phyloP scores from a whole-genome alignment of 1,284 basidiomycete genomes.

The Bondarzewia mesenterica region DNA sequence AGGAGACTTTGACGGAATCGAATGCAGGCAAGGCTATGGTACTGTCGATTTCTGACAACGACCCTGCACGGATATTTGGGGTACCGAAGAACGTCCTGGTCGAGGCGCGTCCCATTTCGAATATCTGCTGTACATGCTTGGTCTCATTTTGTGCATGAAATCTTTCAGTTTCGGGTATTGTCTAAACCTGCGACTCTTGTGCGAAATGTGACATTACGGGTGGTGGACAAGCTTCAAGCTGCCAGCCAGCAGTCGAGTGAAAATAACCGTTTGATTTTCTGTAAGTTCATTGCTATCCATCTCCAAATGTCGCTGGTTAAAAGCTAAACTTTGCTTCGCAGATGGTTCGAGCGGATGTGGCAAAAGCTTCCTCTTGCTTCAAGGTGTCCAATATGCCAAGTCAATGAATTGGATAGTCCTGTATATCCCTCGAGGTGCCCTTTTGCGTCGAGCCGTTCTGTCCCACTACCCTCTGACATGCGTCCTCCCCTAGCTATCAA shows the following conservation, averaged over 20 bases:
- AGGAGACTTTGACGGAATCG: slow-evolving; percentile 29
- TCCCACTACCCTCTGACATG: neutral
- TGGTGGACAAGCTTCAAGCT: slow-evolving; percentile 40
- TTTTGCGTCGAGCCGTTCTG: too few relatives aligned
- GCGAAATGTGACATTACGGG: slow-evolving; percentile 49
- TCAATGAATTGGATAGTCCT: slow-evolving; percentile 77
- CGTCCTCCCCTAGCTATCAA: slow-evolving; percentile 40
- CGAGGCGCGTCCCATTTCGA: slow-evolving; percentile 39
- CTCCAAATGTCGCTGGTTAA: neutral
- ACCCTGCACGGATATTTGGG: slow-evolving; percentile 52
- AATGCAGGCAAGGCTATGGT: slow-evolving; percentile 33
- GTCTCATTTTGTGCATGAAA: neutral
- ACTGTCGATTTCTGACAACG: slow-evolving; percentile 36
- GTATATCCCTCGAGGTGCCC: slow-evolving; percentile 78
- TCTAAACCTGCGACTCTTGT: slow-evolving; percentile 60
- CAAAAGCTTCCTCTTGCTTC: slow-evolving; percentile 79
- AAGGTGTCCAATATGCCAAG: slow-evolving; percentile 70
- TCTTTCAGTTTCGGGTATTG: slow-evolving; percentile 53
- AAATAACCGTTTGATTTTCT: slow-evolving; percentile 49
- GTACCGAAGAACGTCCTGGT: slow-evolving; percentile 55
- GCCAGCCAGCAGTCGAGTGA: slow-evolving; percentile 34
- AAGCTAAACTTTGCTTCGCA: slow-evolving; percentile 21
- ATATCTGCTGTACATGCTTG: neutral
- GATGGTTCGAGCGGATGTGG: slow-evolving; percentile 77
- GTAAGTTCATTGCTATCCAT: slow-evolving; percentile 29